Base-by-base conservation (phyloP, 176 grass and related monocot genomes). In the Microstegium vimineum region DNA sequence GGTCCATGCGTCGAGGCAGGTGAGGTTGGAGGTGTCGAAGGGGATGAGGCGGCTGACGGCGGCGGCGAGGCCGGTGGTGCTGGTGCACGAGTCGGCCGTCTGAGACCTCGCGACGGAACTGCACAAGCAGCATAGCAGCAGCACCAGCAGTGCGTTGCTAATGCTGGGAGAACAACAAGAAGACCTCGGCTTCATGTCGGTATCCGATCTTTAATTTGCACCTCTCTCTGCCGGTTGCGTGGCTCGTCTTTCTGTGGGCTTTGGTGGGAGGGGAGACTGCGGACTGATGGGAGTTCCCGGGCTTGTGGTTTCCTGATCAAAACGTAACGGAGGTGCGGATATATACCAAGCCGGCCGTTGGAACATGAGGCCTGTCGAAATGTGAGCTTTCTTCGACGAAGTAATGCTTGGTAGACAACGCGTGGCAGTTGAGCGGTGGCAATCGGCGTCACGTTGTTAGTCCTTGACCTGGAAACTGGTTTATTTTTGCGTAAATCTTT, bases 21-120 rank as follows among this genome's bases (percentile, higher is more conserved):
- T 88, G 83, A 94, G 83, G 62, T 84, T 83, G 42, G 72, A 75
- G 69, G 89, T 89, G 75, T 81, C 85, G 84, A 91, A 91, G 17
- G 92, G 92, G 75, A 94, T 84, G 20, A 91, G 69, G 3, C 56
- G 13, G 84, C 80, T 41, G 51, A 94, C 83, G 1, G n/a, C 59
- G 1, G n/a, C 59, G 14, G 74, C 40, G 31, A 90, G 88, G 76
- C 16, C 46, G 9, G 17, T 11, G 1, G 75, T 86, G 52, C 52
- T 1, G 40, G 46, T 18, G 83, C 92, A 94, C 12, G 92, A 91
- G 40, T 91, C 86, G 25, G 57, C 26, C 27, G 69, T 26, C 69
- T 75, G 81, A 51, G 81, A 75, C 60, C n/a, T 75, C 60, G 60
- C 71, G 15, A 40, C 32, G 14, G 61, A 30, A 61, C 9, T 40